These are phyloP conservation scores for Pythium phragmiticola DNA, from an alignment of 352 stramenopile genomes.

Conservation along the genomic window DNA sequence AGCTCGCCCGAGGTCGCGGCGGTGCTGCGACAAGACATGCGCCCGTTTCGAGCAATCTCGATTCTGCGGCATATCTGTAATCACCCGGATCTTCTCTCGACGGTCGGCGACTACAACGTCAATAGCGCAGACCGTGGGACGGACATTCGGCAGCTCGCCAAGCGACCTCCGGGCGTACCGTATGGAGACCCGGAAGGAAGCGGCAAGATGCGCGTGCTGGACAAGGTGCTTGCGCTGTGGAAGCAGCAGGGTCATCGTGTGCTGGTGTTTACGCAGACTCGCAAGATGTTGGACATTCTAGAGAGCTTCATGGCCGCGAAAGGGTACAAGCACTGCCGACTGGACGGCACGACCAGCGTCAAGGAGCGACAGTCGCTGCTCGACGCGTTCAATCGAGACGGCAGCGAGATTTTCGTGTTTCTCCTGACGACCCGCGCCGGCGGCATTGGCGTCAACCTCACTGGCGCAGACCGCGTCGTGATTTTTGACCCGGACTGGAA, in stretches of 20 bases:
- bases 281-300: slow-evolving; percentile 97
- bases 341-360: slow-evolving; percentile 97
- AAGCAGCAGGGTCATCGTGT: slow-evolving; percentile 95
- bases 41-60: slow-evolving; percentile 91
- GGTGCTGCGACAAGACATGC: slow-evolving; percentile 81
- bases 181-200: slow-evolving; percentile 74
- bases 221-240: slow-evolving; percentile 49
- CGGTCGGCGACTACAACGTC: slow-evolving; percentile 49
- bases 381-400: slow-evolving; percentile 94
- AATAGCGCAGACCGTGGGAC: slow-evolving; percentile 28
- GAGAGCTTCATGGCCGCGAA: slow-evolving; percentile 87
- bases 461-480: slow-evolving; percentile 94
- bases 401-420: slow-evolving; percentile 79
- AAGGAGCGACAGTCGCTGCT: slow-evolving; percentile 92
- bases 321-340: slow-evolving; percentile 90
- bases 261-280: slow-evolving; percentile 97
- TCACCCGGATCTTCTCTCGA: slow-evolving; percentile 93
- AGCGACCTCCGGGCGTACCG: slow-evolving; percentile 2
- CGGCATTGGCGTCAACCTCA: slow-evolving; percentile 96
- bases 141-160: slow-evolving; percentile 16
- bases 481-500: slow-evolving; percentile 99
- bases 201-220: slow-evolving; percentile 95
- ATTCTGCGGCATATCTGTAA: slow-evolving; percentile 99
- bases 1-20: slow-evolving; percentile 90
- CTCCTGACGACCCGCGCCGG: slow-evolving; percentile 89